phyloP scores from a whole-genome alignment of 768 basidiomycete genomes.

The Gloeophyllum trabeum region DNA sequence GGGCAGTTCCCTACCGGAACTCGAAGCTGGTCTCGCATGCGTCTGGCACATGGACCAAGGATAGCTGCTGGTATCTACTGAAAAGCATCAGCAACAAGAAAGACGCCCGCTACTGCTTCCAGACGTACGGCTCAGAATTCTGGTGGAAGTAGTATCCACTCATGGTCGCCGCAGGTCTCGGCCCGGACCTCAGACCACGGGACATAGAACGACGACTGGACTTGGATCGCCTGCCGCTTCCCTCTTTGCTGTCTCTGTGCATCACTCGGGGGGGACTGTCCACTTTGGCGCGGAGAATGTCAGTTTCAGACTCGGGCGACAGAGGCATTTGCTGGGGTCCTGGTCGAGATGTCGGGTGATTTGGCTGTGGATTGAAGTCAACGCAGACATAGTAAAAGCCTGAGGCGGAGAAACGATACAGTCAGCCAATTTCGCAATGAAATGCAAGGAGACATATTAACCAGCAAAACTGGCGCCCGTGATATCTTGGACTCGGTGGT shows the following conservation, averaged over 20 bases:
- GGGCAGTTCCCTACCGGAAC: slow-evolving; percentile 69
- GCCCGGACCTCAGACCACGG: slow-evolving; percentile 29
- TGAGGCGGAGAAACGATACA: slow-evolving; percentile 15
- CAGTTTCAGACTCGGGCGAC: slow-evolving; percentile 17
- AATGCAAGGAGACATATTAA: slow-evolving; percentile 23
- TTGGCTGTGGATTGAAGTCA: slow-evolving; percentile 67
- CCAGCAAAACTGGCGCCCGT: slow-evolving; percentile 93
- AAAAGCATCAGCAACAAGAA: not conserved
- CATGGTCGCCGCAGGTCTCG: slow-evolving; percentile 59
- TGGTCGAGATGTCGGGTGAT: slow-evolving; percentile 19
- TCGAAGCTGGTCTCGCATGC: slow-evolving; percentile 71
- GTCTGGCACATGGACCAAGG: slow-evolving; percentile 69
- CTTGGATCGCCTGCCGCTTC: too few relatives aligned
- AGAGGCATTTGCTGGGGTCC: slow-evolving; percentile 24
- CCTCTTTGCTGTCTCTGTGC: too few relatives aligned
- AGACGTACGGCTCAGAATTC: slow-evolving; percentile 87
- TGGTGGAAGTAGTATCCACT: slow-evolving; percentile 90
- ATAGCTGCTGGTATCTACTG: slow-evolving; percentile 81
- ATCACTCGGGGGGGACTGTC: too few relatives aligned
- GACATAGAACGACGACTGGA: slow-evolving; percentile 31
- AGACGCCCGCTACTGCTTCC: too few relatives aligned
- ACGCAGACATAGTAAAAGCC: slow-evolving; percentile 96
- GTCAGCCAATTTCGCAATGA: slow-evolving; percentile 1
- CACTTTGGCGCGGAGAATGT: too few relatives aligned
- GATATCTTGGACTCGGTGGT: slow-evolving; percentile 88